Percentiles rank a stretch among this genome's conserved stretches.
phyloP scores from a whole-genome alignment of 2,329 filamentous ascomycete species.

The Ascochyta viciae-villosae region DNA sequence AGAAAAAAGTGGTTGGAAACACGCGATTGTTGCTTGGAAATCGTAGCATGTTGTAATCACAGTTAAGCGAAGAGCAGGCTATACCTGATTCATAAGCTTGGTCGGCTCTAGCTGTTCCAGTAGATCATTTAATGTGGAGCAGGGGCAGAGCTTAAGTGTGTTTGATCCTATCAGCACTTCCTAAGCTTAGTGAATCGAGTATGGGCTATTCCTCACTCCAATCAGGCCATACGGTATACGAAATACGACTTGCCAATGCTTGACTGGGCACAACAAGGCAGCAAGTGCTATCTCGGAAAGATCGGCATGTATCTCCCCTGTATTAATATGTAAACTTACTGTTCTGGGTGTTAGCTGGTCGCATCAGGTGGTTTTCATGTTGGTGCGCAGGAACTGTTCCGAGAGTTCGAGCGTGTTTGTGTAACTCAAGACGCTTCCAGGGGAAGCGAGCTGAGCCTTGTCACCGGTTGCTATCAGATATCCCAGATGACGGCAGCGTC shows the following conservation, averaged over 20 bases:
- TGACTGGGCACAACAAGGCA: not conserved
- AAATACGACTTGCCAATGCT: no score
- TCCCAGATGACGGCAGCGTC: constrained; percentile 12
- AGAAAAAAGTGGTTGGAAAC: no score
- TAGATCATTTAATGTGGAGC: no score
- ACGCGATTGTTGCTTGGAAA: not conserved
- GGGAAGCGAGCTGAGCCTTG: not conserved
- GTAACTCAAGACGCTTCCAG: not conserved
- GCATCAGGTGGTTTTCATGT: not conserved
- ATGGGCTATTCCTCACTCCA: no score
- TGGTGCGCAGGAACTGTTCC: not conserved
- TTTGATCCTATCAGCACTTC: no score
- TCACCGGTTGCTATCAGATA: not conserved
- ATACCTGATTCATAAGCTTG: no score
- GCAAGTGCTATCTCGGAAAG: not conserved
- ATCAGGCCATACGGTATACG: not conserved
- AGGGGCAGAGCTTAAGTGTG: no score
- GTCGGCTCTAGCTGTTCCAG: no score
- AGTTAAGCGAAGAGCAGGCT: no score
- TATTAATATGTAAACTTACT: not conserved
- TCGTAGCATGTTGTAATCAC: not conserved
- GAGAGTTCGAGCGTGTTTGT: not conserved
- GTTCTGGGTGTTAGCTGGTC: not conserved
- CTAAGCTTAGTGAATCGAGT: no score
- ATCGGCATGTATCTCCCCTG: not conserved